Evolutionary conservation across 345 rosid genomes (phyloP).

Genomic region (Eucalyptus sp.): DNA sequence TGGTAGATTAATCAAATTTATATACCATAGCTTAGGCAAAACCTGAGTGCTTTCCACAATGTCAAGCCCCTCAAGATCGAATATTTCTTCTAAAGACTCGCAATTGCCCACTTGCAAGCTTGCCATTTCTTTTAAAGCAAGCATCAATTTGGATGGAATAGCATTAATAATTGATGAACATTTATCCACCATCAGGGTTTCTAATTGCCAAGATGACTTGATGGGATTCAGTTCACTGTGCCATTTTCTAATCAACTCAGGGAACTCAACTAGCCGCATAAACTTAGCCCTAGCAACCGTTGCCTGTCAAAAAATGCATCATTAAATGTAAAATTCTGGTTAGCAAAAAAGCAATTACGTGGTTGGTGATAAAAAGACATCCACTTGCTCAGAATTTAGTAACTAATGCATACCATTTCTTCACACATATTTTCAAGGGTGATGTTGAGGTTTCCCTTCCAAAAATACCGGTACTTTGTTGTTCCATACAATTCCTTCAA

Average conservation of each 20-base stretch:
- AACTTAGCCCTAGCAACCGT: accelerated
- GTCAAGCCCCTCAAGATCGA: neutral
- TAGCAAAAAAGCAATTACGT: neutral
- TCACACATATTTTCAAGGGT: neutral
- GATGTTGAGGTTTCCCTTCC: neutral
- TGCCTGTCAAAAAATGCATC: neutral
- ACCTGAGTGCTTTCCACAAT: neutral
- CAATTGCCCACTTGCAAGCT: too few species aligned
- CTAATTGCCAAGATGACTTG: neutral
- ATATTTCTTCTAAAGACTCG: neutral
- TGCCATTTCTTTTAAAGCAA: too few species aligned
- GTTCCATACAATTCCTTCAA: accelerated
- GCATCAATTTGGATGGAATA: too few species aligned
- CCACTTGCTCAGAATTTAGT: neutral
- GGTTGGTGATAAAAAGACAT: neutral
- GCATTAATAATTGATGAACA: too few species aligned
- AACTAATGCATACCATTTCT: neutral
- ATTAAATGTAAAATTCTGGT: neutral
- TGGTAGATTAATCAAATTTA: neutral
- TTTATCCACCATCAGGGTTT: too few species aligned
- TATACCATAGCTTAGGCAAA: too few species aligned
- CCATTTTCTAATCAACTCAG: neutral
- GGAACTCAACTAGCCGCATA: neutral
- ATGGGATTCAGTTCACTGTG: neutral
- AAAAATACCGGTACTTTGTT: accelerated